Conservation (phyloP, 192 early-diverging fungal genomes). For the Coemansia sp. region DNA sequence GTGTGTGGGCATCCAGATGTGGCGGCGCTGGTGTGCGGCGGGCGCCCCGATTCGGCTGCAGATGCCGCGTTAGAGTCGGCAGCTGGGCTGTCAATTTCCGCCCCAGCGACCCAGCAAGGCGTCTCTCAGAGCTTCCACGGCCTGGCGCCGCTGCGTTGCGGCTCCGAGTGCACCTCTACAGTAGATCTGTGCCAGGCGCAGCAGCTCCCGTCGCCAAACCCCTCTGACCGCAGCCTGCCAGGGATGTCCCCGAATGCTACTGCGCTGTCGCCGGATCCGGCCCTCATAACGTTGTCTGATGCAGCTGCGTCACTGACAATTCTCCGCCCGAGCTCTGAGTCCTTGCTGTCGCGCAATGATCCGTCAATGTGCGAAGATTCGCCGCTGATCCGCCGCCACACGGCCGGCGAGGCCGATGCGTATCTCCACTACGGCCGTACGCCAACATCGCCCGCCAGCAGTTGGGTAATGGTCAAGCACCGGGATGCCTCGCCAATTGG, state of each 20-base stretch:
- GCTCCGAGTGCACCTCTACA: too few relatives aligned
- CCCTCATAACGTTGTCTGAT: background rate
- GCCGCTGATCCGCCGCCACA: conserved; percentile 27
- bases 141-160: background rate
- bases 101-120: background rate
- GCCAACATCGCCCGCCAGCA: conserved; percentile 1
- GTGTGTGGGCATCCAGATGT: conserved; percentile 20
- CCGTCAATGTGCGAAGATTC: background rate
- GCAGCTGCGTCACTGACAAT: background rate
- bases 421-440: conserved; percentile 2
- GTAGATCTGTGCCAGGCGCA: background rate
- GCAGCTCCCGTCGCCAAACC: conserved; percentile 40
- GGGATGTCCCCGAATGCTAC: conserved; percentile 3
- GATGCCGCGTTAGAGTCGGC: background rate
- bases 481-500: conserved; percentile 36
- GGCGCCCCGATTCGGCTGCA: background rate
- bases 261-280: background rate
- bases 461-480: conserved; percentile 15
- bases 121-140: background rate
- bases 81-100: background rate
- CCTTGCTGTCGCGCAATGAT: too few relatives aligned
- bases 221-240: conserved; percentile 15
- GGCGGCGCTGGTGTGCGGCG: background rate
- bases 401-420: conserved; percentile 30
- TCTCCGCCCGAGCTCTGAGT: too few relatives aligned